Evolutionary conservation across 169 alveolate genomes (phyloP).

Genomic region (Miamiensis avidus): DNA sequence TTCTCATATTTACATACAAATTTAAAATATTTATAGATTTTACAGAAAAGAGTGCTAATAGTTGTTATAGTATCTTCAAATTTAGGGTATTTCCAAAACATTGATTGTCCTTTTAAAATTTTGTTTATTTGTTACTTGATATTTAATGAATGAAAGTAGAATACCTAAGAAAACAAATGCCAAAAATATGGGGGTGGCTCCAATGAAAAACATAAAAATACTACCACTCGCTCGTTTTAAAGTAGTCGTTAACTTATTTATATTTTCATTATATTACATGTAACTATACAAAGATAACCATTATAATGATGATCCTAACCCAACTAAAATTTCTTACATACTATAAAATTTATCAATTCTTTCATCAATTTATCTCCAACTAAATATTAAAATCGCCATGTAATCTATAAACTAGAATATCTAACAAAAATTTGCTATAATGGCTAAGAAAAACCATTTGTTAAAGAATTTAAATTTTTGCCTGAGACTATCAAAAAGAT

Average conservation of each 20-base stretch:
- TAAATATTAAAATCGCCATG: not conserved
- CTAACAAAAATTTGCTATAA: not conserved
- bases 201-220: not conserved
- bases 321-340: not conserved
- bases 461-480: not conserved
- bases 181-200: not conserved
- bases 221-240: not conserved
- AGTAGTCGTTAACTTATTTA: not conserved
- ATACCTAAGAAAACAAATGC: not conserved
- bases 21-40: no score
- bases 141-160: no score
- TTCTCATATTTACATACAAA: no score
- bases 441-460: not conserved
- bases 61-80: not conserved
- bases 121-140: no score
- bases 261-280: not conserved
- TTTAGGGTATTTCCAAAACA: not conserved
- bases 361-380: not conserved
- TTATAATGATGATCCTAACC: not conserved
- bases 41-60: not conserved
- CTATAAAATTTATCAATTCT: not conserved
- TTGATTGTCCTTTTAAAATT: not conserved
- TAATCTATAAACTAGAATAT: no score
- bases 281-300: not conserved
- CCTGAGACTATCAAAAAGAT: not conserved